These are phyloP conservation scores for Hypoxylon sp. DNA, from an alignment of 2,329 filamentous ascomycete genomes.

Conservation along the genomic window DNA sequence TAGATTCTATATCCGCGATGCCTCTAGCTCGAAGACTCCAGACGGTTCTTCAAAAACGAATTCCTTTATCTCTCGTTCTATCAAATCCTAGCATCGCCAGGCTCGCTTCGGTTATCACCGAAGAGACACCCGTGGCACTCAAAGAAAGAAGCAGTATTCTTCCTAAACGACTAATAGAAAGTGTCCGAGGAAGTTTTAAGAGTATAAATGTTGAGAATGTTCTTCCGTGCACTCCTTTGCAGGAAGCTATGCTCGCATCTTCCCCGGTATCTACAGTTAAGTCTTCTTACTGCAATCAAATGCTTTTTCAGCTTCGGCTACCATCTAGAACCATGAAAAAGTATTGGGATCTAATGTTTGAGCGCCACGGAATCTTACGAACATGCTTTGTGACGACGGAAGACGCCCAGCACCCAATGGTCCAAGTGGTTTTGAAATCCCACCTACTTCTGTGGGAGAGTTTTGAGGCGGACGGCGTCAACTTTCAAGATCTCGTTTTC, in stretches of 20 bases:
- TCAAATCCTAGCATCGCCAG: conserved; percentile 76
- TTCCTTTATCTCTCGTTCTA: conserved; percentile 80
- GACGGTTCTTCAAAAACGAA: conserved; percentile 59
- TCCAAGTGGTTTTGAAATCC: conserved; percentile 76
- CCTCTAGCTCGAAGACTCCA: conserved; percentile 73
- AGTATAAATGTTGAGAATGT: conserved; percentile 66
- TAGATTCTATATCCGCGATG: conserved; percentile 89
- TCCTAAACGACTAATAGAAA: conserved; percentile 49
- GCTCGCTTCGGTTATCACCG: conserved; percentile 62
- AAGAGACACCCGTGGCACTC: not conserved
- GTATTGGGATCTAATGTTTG: conserved; percentile 75
- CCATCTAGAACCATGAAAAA: conserved; percentile 65
- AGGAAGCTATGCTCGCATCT: conserved; percentile 87
- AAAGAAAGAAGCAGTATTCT: conserved; percentile 35
- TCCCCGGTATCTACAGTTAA: conserved; percentile 52
- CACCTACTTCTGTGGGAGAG: conserved; percentile 61
- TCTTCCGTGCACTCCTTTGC: conserved; percentile 86
- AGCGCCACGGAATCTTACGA: conserved; percentile 81
- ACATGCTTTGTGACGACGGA: conserved; percentile 81
- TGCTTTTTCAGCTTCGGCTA: conserved; percentile 72
- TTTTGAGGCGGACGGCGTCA: conserved; percentile 47
- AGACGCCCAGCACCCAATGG: conserved; percentile 72
- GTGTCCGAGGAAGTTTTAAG: conserved; percentile 55
- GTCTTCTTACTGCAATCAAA: conserved; percentile 79
- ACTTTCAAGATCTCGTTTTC: conserved; percentile 42